Evolutionary conservation across 2,329 filamentous ascomycete species (phyloP).

Genomic region (Hypoxylon sp.): DNA sequence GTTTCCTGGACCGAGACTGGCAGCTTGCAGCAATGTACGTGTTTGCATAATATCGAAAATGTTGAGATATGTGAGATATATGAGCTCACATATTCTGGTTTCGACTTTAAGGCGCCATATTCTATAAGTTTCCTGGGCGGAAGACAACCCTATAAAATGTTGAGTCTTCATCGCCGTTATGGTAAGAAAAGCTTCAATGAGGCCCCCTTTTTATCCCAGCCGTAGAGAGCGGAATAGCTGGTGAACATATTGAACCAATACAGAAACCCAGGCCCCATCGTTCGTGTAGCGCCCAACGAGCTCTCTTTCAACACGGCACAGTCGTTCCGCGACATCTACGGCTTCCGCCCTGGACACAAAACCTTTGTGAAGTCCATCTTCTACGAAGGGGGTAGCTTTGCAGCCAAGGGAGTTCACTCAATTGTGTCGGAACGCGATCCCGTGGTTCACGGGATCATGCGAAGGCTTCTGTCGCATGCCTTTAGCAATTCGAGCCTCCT

Average conservation of each 20-base stretch:
- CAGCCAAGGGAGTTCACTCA: constrained; percentile 18
- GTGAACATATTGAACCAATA: constrained; percentile 5
- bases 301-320: constrained; percentile 55
- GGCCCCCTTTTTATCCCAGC: neutral
- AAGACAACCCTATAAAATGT: constrained; percentile 19
- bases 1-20: constrained; percentile 22
- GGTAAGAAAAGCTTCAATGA: constrained; percentile 8
- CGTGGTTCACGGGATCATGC: constrained; percentile 35
- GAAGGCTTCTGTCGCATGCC: constrained; percentile 36
- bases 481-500: constrained; percentile 36
- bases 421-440: constrained; percentile 40
- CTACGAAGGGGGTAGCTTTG: constrained; percentile 39
- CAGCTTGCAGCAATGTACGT: constrained; percentile 26
- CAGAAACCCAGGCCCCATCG: constrained; percentile 27
- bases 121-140: constrained; percentile 20
- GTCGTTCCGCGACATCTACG: constrained; percentile 58
- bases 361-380: constrained; percentile 43
- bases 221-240: constrained; percentile 1
- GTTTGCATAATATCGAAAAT: neutral
- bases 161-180: constrained; percentile 20
- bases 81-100: constrained; percentile 6
- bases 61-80: constrained; percentile 1
- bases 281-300: constrained; percentile 56
- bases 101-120: constrained; percentile 1
- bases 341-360: constrained; percentile 34